Conservation (phyloP, 2,329 filamentous ascomycete genomes). For the Ascocoryne sarcoides region DNA sequence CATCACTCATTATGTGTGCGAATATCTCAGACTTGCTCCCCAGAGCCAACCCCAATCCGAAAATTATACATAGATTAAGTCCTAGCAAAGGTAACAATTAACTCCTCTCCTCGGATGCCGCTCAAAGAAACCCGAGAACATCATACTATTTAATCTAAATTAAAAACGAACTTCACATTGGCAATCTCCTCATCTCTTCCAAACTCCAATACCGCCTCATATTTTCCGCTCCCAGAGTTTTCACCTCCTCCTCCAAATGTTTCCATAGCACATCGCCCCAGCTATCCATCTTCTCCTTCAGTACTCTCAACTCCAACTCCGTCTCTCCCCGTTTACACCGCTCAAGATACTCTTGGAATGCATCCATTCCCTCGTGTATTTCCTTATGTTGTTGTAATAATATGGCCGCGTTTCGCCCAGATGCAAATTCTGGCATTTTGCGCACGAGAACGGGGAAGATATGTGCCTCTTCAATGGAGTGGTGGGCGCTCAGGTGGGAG, state of each 20-base stretch:
- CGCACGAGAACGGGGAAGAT: slow-evolving; percentile 70
- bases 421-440: slow-evolving; percentile 69
- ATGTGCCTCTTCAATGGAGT: slow-evolving; percentile 73
- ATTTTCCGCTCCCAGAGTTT: slow-evolving; percentile 70
- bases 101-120: no score
- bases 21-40: no score
- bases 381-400: slow-evolving; percentile 65
- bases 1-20: no score
- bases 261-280: slow-evolving; percentile 74
- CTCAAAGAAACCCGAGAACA: no score
- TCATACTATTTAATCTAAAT: no score
- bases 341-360: slow-evolving; percentile 55
- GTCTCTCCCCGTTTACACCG: slow-evolving; percentile 54
- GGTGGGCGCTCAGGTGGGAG: slow-evolving; percentile 64
- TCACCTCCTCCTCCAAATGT: slow-evolving; percentile 80
- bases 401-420: slow-evolving; percentile 43
- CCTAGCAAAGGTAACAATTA: no score
- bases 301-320: slow-evolving; percentile 45
- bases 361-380: slow-evolving; percentile 70
- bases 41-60: no score
- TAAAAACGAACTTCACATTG: no score
- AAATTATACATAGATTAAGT: no score
- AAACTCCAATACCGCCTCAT: slow-evolving; percentile 77
- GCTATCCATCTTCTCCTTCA: slow-evolving; percentile 64
- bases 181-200: slow-evolving; percentile 64